Evolutionary conservation across 805 yeast species (phyloP), one percentile per base, ranked within the genome.

Genomic region (Brettanomyces sp.): DNA sequence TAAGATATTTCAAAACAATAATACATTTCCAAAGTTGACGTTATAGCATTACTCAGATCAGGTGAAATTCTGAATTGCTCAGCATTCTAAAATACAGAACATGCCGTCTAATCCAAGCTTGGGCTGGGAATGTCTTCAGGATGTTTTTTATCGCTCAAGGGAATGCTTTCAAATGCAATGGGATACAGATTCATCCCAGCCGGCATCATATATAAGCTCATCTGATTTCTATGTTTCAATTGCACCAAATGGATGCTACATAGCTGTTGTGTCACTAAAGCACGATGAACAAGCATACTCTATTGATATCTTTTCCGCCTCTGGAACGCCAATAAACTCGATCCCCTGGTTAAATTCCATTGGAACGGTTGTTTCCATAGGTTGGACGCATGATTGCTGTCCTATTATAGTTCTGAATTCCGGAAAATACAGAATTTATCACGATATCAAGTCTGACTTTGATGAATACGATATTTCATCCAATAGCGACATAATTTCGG

Each of bases 121-220:
- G 25, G 64, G 63, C 39, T 89, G 97, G 97, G 95, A 88, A 60
- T 74, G 82, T 51, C 71, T 89, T 18, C 80, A 77, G 45, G 78
- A 79, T 60, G 82, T 78, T 8, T 86, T 76, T 59, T 89, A 87
- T 53, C 68, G 84, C 46, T 70, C 73, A 14, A 63, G 81, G 45
- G 73, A 77, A 18, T 80, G 85, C 46, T 81, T 76, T 55, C 72
- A 66, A 1, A 18, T 47, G 14, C 42, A 39, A 41, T 47, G 49
- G 47, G 32, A 32, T 18, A 25, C 21, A 8, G 39, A 40, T 21
- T 9, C 14, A 7, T 30, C 33, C 5, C 23, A 3, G 7, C 13
- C 37, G 3, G 22, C 7, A 8, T n/a, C 14, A n/a, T 18, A 35
- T 35, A 35, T 35, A 6, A 18, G 22, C 13, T 42, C 76, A 5